These are phyloP conservation scores for Phytophthora rubi DNA, from an alignment of 352 stramenopile genomes.

Conservation along the genomic window DNA sequence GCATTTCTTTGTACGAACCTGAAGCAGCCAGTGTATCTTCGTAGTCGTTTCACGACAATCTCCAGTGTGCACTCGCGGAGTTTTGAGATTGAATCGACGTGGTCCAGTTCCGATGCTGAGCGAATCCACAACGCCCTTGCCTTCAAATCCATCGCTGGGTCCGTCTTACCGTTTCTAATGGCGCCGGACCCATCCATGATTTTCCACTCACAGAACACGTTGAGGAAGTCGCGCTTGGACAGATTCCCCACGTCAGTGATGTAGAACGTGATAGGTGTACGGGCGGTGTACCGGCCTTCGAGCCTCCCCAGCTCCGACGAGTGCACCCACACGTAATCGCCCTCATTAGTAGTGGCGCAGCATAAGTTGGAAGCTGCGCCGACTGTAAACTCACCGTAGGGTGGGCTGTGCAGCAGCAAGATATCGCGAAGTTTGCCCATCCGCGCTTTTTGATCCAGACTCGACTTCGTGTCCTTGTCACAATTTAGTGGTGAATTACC, in stretches of 20 bases:
- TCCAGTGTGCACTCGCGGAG: not conserved
- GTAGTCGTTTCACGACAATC: not conserved
- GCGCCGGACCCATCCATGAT: not conserved
- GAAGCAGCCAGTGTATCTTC: not conserved
- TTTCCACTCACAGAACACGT: constrained; percentile 2
- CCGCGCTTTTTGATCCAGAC: not conserved
- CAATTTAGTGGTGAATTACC: too few species aligned
- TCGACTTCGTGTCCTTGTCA: too few species aligned
- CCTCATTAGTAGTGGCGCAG: not conserved
- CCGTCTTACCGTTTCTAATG: not conserved
- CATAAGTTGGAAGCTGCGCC: not conserved
- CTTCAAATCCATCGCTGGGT: not conserved
- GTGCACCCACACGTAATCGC: constrained; percentile 4
- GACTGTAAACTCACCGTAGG: not conserved
- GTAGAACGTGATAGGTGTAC: not conserved
- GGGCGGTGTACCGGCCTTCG: not conserved
- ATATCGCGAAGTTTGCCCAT: not conserved
- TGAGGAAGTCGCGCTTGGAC: not conserved
- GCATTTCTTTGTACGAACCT: not conserved
- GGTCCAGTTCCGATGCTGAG: not conserved
- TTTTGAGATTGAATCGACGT: not conserved
- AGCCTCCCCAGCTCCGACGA: not conserved
- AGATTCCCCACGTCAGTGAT: not conserved
- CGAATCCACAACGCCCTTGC: not conserved
- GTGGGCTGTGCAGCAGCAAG: not conserved